Base-by-base conservation (phyloP, 768 basidiomycete genomes). In the Daedaleopsis nitida region DNA sequence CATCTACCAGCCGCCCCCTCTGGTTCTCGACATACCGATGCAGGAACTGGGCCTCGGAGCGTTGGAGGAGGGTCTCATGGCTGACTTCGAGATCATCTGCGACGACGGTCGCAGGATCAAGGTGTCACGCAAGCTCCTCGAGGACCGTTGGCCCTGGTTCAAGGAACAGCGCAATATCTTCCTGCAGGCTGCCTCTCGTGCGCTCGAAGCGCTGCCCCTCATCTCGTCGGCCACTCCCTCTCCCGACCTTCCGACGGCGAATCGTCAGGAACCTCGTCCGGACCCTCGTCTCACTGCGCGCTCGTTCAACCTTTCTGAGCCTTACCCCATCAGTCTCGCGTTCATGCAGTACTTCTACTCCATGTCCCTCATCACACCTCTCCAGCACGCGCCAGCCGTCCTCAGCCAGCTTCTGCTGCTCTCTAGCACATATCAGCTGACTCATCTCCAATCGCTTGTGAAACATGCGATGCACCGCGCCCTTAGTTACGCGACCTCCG, bases 101-200 rank as follows among this genome's bases (percentile, higher is more conserved):
- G 92, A 96, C 66, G 96, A 98, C 72, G 92, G 92, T 2, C 82
- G 92, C 57, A 84, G 83, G 66, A 84, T 99, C 63, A 77, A 81
- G 53, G 95, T 93, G 71, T 95, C 94, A 23, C 82, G 93, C 50
- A 87, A 83, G 71, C 72, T 94, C n/a, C 78, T 99, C 32, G 89
- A 92, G 70, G 89, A 94, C 37, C 83, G 96, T 37, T 99, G 96
- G 96, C 86, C 91, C 1, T 99, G 96, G 96, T 95, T 99, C 81
- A 83, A 84, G 65, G 84, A 86, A 55, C 87, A 92, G 69, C 77
- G 88, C 19, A 72, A 76, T 54, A 76, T 77, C 53, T 86, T 91
- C 68, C 66, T 88, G 38, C 79, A 83, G 54, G 81, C 77, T 10
- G 90, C 91, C 1, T 75, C 76, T 48, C 77, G 76, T 27, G 80